Base-by-base conservation (phyloP, 2,329 filamentous ascomycete genomes). In the Fusarium dimerum region DNA sequence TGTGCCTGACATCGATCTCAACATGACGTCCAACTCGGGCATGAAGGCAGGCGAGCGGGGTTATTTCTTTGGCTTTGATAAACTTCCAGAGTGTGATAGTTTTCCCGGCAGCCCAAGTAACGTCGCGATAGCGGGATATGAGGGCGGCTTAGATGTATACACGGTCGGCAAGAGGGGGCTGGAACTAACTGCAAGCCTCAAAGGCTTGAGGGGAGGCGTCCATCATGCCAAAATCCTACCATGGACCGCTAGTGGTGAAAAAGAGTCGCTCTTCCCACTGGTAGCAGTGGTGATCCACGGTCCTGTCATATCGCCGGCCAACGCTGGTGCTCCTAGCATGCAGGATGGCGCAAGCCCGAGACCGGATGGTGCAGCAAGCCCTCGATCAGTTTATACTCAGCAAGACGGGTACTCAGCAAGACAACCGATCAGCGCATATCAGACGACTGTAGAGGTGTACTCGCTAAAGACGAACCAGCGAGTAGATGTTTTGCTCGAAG, bases 401-500 rank as follows among this genome's bases (percentile, higher is more conserved):
- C 71, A 73, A 59, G 73, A 71, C 42, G 66, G 63, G 43, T 62
- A 63, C 50, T 63, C 69, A 48, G 73, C 63, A 34, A 73, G 71
- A 48, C 61, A 66, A 48, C 61, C 69, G 6, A 76, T 86, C 52
- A 81, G 83, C 45, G 79, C 80, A 43, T 95, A 93, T 65, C 92
- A 96, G 71, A 97, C 92, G 0, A 87, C 88, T 1, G 90, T 96
- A 6, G 91, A 97, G 62, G 77, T 97, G 0, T 96, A 93, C 71
- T 97, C 92, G 1, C 75, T 97, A 54, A 85, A 83, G 61, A 89
- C 86, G n/a, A 86, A 86, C 62, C 80, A 83, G 55, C 82, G 84
- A 50, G 73, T 97, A 49, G 82, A 86, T 26, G 88, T 89, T 1
- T 76, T 97, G 9, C 86, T 95, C 54, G 82, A 86, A 62, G 85